Evolutionary conservation across 805 yeast species (phyloP).

Genomic region (Monosporozyma unispora): DNA sequence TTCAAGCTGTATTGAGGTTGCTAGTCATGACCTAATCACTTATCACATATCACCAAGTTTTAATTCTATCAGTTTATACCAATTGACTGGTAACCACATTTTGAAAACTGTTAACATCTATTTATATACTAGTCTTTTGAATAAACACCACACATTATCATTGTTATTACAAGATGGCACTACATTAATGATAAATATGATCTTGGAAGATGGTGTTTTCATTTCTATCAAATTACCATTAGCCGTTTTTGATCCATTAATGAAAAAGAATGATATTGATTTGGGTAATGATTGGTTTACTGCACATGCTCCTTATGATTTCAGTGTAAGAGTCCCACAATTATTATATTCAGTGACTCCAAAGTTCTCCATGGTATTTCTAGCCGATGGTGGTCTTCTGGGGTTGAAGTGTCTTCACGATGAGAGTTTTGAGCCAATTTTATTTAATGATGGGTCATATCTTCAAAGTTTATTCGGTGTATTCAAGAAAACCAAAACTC

Average conservation of each 20-base stretch:
- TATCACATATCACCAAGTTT: constrained; percentile 20
- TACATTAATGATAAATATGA: constrained; percentile 15
- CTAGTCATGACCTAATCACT: constrained; percentile 16
- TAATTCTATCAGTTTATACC: constrained; percentile 17
- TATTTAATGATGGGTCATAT: constrained; percentile 50
- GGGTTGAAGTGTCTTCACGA: constrained; percentile 33
- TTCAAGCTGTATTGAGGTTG: constrained; percentile 14
- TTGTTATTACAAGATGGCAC: constrained; percentile 1
- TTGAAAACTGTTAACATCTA: constrained; percentile 20
- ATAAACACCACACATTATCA: constrained; percentile 19
- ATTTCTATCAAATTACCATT: constrained; percentile 19
- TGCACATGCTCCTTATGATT: constrained; percentile 59
- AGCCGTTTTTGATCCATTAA: constrained; percentile 11
- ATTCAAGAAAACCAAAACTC: constrained; percentile 13
- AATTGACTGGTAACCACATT: constrained; percentile 11
- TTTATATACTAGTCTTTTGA: constrained; percentile 20
- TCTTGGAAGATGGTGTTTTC: constrained; percentile 21
- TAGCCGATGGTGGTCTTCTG: constrained; percentile 72
- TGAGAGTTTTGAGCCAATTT: constrained; percentile 32
- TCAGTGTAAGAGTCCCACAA: constrained; percentile 49
- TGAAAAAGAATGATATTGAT: constrained; percentile 2
- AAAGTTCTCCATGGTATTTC: constrained; percentile 43
- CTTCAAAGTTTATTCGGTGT: constrained; percentile 29
- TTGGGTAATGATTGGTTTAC: constrained; percentile 46
- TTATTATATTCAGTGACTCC: constrained; percentile 40